Evolutionary conservation across 495 filamentous ascomycete genomes (phyloP).

Genomic region (Penicillium salamii): DNA sequence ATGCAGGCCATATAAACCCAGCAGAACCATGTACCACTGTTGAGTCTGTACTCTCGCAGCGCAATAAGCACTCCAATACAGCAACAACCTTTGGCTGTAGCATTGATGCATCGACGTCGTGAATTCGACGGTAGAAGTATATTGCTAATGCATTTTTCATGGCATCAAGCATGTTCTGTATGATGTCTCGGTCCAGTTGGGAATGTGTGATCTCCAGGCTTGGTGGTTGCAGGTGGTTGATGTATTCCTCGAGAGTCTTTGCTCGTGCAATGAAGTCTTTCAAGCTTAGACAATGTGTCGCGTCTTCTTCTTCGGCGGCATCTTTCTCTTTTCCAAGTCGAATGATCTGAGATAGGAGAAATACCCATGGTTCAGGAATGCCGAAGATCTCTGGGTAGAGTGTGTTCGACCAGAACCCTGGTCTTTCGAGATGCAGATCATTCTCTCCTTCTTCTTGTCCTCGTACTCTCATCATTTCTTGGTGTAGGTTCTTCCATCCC

Average conservation of each 20-base stretch:
- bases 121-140: slow-evolving; percentile 31
- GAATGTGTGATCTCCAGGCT: slow-evolving; percentile 9
- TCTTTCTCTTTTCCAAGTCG: slow-evolving; percentile 29
- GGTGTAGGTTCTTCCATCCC: slow-evolving; percentile 20
- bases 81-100: slow-evolving; percentile 20
- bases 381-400: slow-evolving; percentile 30
- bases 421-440: slow-evolving; percentile 26
- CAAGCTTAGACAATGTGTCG: slow-evolving; percentile 7
- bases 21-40: slow-evolving; percentile 19
- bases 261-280: slow-evolving; percentile 22
- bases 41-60: slow-evolving; percentile 16
- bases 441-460: slow-evolving; percentile 23
- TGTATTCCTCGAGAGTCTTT: slow-evolving; percentile 21
- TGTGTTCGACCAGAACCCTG: slow-evolving; percentile 22
- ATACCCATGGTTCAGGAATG: slow-evolving; percentile 24
- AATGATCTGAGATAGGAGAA: slow-evolving; percentile 21
- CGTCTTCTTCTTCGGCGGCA: slow-evolving; percentile 6
- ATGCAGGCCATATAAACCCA: slow-evolving; percentile 27
- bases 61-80: slow-evolving; percentile 19
- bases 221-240: slow-evolving; percentile 14
- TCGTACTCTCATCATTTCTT: slow-evolving; percentile 21
- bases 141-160: slow-evolving; percentile 26
- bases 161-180: slow-evolving; percentile 18
- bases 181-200: slow-evolving; percentile 10
- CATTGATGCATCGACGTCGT: slow-evolving; percentile 22